A percentile compares a stretch with the other conserved stretches of the same genome.
Evolutionary conservation across 768 basidiomycete genomes (phyloP).

Genomic region (Boletellus sp.): DNA sequence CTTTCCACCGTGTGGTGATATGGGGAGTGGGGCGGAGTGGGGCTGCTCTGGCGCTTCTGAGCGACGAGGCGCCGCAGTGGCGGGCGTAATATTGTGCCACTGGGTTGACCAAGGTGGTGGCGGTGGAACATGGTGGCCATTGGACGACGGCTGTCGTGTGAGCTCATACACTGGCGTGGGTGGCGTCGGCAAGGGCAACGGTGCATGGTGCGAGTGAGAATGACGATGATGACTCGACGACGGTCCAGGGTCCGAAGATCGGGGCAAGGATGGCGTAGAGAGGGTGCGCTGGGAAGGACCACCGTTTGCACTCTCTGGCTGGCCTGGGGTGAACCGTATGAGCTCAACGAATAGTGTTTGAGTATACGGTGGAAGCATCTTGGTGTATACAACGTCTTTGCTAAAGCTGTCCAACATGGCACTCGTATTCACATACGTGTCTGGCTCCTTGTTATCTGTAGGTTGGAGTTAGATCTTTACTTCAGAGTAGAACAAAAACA

Average conservation of each 20-base stretch:
- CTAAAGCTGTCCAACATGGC: constrained; percentile 74
- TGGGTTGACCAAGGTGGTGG: constrained; percentile 35
- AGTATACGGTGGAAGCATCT: constrained; percentile 57
- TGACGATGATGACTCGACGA: constrained; percentile 30
- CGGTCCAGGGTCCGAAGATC: constrained; percentile 27
- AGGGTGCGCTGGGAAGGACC: constrained; percentile 13
- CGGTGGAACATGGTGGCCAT: constrained; percentile 34
- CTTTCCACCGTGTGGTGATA: constrained; percentile 31
- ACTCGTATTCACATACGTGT: constrained; percentile 66
- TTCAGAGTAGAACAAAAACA: constrained; percentile 3
- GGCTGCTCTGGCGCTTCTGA: constrained; percentile 27
- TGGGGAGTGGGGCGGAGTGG: constrained; percentile 11
- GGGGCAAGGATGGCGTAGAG: constrained; percentile 15
- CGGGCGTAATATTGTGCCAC: constrained; percentile 23
- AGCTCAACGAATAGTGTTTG: constrained; percentile 76
- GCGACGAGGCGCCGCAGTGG: constrained; percentile 12
- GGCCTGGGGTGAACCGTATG: constrained; percentile 40
- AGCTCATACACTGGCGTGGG: constrained; percentile 35
- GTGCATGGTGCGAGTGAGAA: constrained; percentile 28
- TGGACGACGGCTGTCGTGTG: constrained; percentile 27
- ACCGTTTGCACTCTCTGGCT: constrained; percentile 26
- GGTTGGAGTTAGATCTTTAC: constrained; percentile 11
- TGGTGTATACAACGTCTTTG: constrained; percentile 67
- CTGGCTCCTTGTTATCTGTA: constrained; percentile 44
- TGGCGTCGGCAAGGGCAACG: constrained; percentile 31